Base-by-base conservation (phyloP, 805 yeast genomes). In the Saccharomycopsis synnaedendra region DNA sequence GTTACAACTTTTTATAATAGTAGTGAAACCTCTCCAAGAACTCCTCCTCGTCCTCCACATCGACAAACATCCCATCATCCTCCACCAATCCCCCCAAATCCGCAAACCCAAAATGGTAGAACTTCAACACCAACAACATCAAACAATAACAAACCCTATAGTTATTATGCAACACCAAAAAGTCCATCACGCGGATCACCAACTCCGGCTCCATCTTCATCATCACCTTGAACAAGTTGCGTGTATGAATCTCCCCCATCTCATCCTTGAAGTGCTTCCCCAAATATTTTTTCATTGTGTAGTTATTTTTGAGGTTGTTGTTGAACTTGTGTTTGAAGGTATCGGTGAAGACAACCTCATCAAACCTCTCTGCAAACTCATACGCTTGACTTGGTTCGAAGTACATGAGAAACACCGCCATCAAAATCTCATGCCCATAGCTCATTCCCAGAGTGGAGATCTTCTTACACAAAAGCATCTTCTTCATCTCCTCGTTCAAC, bases 81-180 rank as follows among this genome's bases (percentile, higher is more conserved):
- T 38, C 38, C 5, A 44, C 35, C 45, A 52, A 45, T 10, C 46
- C 47, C 33, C 46, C 29, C 44, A 52, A 42, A 37, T 52, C 53
- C 9, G 37, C 32, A 45, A 52, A 52, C 5, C 55, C 55, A 50
- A 47, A 52, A 47, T 52, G 55, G 33, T 52, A 47, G 40, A 47
- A 50, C 32, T 52, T 52, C 31, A 52, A 44, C 27, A 52, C 44
- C 19, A 52, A 28, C 34, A 52, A 46, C 4, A 45, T 32, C 4
- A 49, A 43, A 38, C 53, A 50, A 39, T 52, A 52, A 10, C 50
- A 43, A 8, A 52, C 37, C 37, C 45, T 52, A 32, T 50, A 52
- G 35, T 11, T 44, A 34, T 52, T 52, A 36, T 52, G 29, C 37
- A 52, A 42, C 5, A 52, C 39, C 41, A 52, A 41, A 39, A 41